Conservation (phyloP, 1,284 basidiomycete species). For the Inonotus obliquus region DNA sequence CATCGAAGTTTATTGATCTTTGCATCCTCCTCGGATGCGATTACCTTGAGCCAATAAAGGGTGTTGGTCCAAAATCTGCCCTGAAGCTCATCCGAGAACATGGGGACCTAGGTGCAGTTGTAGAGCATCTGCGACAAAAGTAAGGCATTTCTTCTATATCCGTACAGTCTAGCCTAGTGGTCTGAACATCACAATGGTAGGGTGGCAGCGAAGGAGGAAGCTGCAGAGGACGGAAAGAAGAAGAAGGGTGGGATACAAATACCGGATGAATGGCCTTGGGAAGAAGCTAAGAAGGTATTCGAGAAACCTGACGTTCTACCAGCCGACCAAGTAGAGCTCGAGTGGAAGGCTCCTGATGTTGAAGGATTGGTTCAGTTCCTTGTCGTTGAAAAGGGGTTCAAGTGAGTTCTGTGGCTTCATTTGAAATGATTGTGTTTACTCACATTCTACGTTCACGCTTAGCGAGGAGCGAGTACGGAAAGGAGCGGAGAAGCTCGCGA, state of each 20-base stretch:
- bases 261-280: slow-evolving; percentile 95
- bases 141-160: slow-evolving; percentile 31
- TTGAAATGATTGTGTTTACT: background rate
- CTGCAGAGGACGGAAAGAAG: slow-evolving; percentile 40
- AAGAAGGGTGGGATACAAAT: slow-evolving; percentile 69
- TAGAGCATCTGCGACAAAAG: slow-evolving; percentile 81
- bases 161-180: background rate
- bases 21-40: slow-evolving; percentile 98
- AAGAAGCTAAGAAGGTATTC: slow-evolving; percentile 91
- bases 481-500: slow-evolving; percentile 89
- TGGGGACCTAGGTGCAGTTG: slow-evolving; percentile 74
- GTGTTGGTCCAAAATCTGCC: slow-evolving; percentile 93
- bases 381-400: slow-evolving; percentile 95
- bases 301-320: slow-evolving; percentile 85
- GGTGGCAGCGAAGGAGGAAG: slow-evolving; percentile 52
- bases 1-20: slow-evolving; percentile 85
- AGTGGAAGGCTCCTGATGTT: slow-evolving; percentile 92
- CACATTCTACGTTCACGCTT: slow-evolving; percentile 4
- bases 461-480: slow-evolving; percentile 97
- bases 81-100: slow-evolving; percentile 90
- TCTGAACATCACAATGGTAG: slow-evolving; percentile 20
- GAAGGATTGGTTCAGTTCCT: slow-evolving; percentile 95
- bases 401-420: slow-evolving; percentile 48
- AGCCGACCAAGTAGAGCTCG: slow-evolving; percentile 87
- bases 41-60: slow-evolving; percentile 95